These are phyloP conservation scores for Benincasa hispida DNA, from an alignment of 306 rosid genomes.

Conservation along the genomic window DNA sequence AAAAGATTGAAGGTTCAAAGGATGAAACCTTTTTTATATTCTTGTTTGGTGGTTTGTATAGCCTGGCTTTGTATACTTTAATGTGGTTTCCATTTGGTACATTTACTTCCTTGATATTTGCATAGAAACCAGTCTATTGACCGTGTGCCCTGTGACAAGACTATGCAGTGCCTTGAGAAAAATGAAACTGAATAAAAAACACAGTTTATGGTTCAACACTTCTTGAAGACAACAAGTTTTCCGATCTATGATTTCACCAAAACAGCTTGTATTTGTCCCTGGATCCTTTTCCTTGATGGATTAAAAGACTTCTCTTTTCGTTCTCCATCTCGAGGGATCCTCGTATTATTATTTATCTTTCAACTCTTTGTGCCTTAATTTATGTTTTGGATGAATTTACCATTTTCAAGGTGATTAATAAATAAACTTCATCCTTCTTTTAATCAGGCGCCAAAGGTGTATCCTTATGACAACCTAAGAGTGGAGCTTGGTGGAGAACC, in stretches of 20 bases:
- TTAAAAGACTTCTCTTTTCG: neutral
- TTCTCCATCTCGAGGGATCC: neutral
- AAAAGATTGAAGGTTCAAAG: neutral
- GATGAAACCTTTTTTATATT: neutral
- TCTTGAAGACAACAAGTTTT: neutral
- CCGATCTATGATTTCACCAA: neutral
- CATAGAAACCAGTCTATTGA: neutral
- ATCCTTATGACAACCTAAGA: slow-evolving; percentile 78
- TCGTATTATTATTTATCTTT: neutral
- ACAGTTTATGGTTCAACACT: neutral
- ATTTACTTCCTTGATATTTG: neutral
- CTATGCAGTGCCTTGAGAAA: neutral
- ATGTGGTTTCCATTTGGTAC: neutral
- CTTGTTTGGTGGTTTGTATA: neutral
- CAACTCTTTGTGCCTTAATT: neutral
- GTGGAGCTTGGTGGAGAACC: slow-evolving; percentile 95
- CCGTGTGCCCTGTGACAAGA: neutral
- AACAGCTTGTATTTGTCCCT: neutral
- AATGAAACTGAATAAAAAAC: neutral
- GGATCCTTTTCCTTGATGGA: neutral
- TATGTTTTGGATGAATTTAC: neutral
- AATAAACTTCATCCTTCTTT: neutral
- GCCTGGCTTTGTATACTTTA: neutral
- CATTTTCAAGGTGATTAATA: neutral
- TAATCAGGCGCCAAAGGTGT: slow-evolving; percentile 68